Evolutionary conservation across 345 rosid species (phyloP), one percentile per base, ranked within the genome.

Genomic region (Camelina sativa): DNA sequence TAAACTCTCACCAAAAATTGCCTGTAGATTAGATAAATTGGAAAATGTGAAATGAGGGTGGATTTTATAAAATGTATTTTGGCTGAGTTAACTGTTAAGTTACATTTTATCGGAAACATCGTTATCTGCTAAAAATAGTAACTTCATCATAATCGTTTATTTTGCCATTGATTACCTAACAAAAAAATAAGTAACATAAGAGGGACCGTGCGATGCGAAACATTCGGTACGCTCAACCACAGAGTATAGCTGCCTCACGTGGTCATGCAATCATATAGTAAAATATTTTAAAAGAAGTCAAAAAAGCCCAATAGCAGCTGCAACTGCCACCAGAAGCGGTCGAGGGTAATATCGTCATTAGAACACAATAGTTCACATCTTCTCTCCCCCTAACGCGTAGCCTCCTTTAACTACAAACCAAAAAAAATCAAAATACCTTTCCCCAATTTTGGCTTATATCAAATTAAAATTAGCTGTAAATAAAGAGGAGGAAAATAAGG

Each of bases 241-340:
- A 70, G 52, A 22, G 2, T 1, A 76, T 70, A 64, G 16, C 6
- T 41, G 15, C 22, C 52, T 56, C 67, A 76, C 80, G 65, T 76
- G 70, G 46, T 76, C 65, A 76, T 35, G 17, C 30, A 63, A 53
- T 69, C 32, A 62, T 69, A 62, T 62, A 61, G 12, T 30, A 43
- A 69, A 61, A 2, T 25, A 34, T n/a, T n/a, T 38, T 3, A 8
- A 60, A 77, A 48, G 1, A 28, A 34, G 67, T 71, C 56, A 65
- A 71, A 65, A 65, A 65, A 57, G 67, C 76, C 80, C 72, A 61
- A 23, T 9, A 56, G 47, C 72, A 77, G 67, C 62, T 77, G 20
- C 72, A 75, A 68, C 74, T 75, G 28, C 79, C 62, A 67, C 74
- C 32, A 30, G 69, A 61, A 68, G 62, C 62, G 72, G 76, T 7